Base-by-base conservation (phyloP, 257 asterid species). In the Fraxinus americana region DNA sequence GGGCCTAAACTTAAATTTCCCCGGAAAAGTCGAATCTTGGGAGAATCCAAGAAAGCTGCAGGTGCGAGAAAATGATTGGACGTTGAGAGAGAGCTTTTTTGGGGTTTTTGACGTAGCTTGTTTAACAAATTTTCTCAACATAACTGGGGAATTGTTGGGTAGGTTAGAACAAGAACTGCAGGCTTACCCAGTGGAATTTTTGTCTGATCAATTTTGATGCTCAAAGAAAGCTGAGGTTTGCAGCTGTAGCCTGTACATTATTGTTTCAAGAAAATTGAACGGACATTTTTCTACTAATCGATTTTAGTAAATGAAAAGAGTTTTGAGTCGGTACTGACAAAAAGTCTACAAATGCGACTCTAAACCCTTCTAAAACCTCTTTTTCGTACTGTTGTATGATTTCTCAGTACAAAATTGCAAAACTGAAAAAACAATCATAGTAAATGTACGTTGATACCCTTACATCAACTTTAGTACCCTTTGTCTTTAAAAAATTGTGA, bases 121-220 rank as follows among this genome's bases (percentile, higher is more conserved):
- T 72, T 85, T 92, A 77, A 87, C 87, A 27, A 87, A 66, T 77
- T 73, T 91, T 83, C 91, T 88, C 97, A 93, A 96, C 97, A 96
- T 93, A 78, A 83, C 87, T 69, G 89, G 77, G 78, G 93, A 84
- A 75, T 48, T 43, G 23, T 77, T 75, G 27, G 71, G 89, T 0
- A 79, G 83, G n/a, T 75, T 75, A 82, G 52, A 52, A 57, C 9
- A 68, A 78, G 25, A 69, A 48, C 52, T 39, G 65, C 13, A 67
- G 85, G 87, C 70, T 78, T 86, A 79, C 80, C 71, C 72, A 77
- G 70, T 43, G 83, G 78, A 72, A 14, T 7, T 41, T 72, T 75
- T 9, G 83, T 82, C 77, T 61, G 83, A 79, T 82, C 77, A 83
- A 84, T 23, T 35, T 77, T 83, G 68, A 83, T 43, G 79, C 73